phyloP scores from a whole-genome alignment of 1,284 basidiomycete species.

The Albatrellus sp. region DNA sequence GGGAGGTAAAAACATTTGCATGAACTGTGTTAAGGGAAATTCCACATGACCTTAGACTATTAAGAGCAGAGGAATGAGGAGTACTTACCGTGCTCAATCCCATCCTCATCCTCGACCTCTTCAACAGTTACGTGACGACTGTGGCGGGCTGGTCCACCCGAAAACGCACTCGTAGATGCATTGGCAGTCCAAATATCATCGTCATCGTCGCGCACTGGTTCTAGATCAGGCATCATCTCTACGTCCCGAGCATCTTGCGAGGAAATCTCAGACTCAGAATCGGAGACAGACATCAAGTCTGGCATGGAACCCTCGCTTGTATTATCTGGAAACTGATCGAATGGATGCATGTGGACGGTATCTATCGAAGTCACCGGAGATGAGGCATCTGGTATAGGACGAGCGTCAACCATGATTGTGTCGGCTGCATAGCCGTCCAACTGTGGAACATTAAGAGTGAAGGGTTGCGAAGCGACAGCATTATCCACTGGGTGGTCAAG shows the following conservation, averaged over 20 bases:
- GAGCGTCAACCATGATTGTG: too few species aligned
- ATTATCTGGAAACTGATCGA: background rate
- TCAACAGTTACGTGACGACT: conserved; percentile 8
- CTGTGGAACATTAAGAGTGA: too few species aligned
- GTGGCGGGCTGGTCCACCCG: background rate
- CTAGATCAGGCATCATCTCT: conserved; percentile 17
- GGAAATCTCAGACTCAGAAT: conserved; percentile 18
- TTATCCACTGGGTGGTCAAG: too few species aligned
- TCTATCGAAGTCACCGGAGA: too few species aligned
- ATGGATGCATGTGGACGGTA: too few species aligned
- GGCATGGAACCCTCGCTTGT: conserved; percentile 24
- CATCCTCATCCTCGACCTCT: conserved; percentile 7
- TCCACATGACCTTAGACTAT: background rate
- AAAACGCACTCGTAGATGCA: background rate
- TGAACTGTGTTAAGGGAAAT: background rate
- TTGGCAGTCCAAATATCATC: background rate
- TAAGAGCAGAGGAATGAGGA: background rate
- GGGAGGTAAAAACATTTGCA: background rate
- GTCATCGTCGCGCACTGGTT: background rate
- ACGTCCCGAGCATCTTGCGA: conserved; percentile 19
- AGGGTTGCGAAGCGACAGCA: too few species aligned
- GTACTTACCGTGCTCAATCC: background rate
- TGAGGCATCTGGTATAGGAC: too few species aligned
- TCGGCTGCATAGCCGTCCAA: too few species aligned
- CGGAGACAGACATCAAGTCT: conserved; percentile 24